A percentile compares a stretch with the other conserved stretches of the same genome.
Evolutionary conservation across 768 basidiomycete species (phyloP).

Genomic region (Naganishia vishniacii): DNA sequence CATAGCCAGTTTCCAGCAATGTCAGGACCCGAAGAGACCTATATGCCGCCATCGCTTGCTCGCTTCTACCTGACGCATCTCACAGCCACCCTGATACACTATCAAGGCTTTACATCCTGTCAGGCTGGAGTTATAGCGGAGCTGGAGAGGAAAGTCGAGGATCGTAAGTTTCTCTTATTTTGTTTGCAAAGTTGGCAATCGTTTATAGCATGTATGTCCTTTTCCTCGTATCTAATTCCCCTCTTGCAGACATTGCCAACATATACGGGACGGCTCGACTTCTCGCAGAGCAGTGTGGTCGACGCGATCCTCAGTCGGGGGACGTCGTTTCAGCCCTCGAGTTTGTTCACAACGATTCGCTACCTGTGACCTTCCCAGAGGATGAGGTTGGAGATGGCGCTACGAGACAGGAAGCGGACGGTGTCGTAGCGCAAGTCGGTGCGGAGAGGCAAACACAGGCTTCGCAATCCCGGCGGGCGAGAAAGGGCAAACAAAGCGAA

Average conservation of each 20-base stretch:
- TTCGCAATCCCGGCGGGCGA: background rate
- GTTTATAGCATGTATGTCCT: background rate
- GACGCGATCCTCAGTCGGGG: background rate
- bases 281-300: conserved; percentile 10
- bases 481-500: background rate
- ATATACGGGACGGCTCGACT: conserved; percentile 9
- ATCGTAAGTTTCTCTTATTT: background rate
- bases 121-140: conserved; percentile 13
- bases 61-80: conserved; percentile 18
- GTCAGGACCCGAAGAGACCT: background rate
- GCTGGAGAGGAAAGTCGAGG: conserved; percentile 7
- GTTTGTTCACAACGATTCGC: background rate
- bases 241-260: conserved; percentile 13
- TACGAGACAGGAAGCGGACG: background rate
- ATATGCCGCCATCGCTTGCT: conserved; percentile 12
- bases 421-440: no score
- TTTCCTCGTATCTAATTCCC: background rate
- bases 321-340: conserved; percentile 12
- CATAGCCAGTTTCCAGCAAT: no score
- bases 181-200: background rate
- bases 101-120: conserved; percentile 18
- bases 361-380: background rate
- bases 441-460: background rate
- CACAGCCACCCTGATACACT: conserved; percentile 8
- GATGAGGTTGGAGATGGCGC: background rate